Percentiles rank a stretch among this genome's conserved stretches.
Evolutionary conservation across 164 flowering plant species (phyloP).

Genomic region (Vitis cinerea): DNA sequence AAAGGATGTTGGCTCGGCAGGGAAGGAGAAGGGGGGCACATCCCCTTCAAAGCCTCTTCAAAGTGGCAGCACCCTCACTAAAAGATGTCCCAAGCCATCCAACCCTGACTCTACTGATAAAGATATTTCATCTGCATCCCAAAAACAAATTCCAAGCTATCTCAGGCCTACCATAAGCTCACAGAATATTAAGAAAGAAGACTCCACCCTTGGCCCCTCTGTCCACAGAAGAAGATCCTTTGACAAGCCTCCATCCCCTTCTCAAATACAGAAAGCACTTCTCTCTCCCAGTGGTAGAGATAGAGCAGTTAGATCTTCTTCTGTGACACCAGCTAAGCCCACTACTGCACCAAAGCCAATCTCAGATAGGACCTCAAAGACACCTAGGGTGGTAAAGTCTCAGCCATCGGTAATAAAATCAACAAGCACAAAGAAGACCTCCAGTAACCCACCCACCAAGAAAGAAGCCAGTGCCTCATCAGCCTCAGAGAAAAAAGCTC

Average conservation of each 20-base stretch:
- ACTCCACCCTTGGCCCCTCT: slow-evolving; percentile 8
- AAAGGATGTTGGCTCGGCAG: slow-evolving; percentile 11
- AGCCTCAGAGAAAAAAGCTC: background rate
- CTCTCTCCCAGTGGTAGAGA: slow-evolving; percentile 16
- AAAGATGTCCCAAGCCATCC: slow-evolving; percentile 7
- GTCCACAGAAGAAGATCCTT: slow-evolving; percentile 36
- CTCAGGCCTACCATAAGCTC: slow-evolving; percentile 52
- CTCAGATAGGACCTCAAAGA: slow-evolving; percentile 17
- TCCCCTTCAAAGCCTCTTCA: slow-evolving; percentile 16
- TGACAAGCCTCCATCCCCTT: slow-evolving; percentile 39
- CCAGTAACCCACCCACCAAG: background rate
- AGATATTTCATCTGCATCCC: slow-evolving; percentile 11
- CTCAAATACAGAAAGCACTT: slow-evolving; percentile 2
- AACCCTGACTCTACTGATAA: slow-evolving; percentile 10
- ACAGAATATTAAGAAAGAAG: slow-evolving; percentile 27
- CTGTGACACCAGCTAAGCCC: slow-evolving; percentile 14
- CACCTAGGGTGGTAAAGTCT: slow-evolving; percentile 11
- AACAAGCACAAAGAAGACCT: slow-evolving; percentile 10
- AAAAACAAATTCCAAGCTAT: slow-evolving; percentile 39
- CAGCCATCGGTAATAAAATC: slow-evolving; percentile 16
- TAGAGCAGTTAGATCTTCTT: slow-evolving; percentile 15
- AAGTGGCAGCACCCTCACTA: slow-evolving; percentile 11
- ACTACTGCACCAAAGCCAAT: slow-evolving; percentile 13
- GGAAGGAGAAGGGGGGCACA: slow-evolving; percentile 25
- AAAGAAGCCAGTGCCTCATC: slow-evolving; percentile 4